Percentiles rank a stretch among this genome's conserved stretches.
Conservation (phyloP, 148 eudicot genomes). For the Camellia japonica region DNA sequence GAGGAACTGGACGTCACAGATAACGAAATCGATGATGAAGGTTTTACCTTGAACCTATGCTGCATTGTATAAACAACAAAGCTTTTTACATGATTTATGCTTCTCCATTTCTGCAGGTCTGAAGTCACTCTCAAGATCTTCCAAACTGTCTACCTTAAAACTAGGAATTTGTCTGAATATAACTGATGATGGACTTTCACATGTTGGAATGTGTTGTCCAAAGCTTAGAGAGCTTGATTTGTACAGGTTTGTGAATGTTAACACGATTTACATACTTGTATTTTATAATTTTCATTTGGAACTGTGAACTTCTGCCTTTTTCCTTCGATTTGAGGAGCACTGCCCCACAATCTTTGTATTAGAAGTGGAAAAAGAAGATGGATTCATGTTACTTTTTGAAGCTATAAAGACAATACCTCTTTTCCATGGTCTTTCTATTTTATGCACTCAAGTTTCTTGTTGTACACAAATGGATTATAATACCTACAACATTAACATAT, state of each 20-base stretch:
- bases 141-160: conserved; percentile 55
- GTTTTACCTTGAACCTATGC: conserved; percentile 23
- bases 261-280: no score
- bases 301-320: no score
- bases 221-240: conserved; percentile 79
- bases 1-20: conserved; percentile 93
- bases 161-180: conserved; percentile 79
- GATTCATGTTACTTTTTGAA: no score
- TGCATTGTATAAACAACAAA: not conserved
- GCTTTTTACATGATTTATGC: not conserved
- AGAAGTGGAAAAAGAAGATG: no score
- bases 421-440: no score
- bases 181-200: conserved; percentile 61
- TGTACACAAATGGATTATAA: no score
- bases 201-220: conserved; percentile 61
- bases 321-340: no score
- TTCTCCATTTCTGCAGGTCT: conserved; percentile 43
- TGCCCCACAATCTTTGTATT: no score
- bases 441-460: no score
- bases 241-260: conserved; percentile 50
- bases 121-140: conserved; percentile 73
- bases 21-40: conserved; percentile 83
- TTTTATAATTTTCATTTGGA: no score
- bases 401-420: no score
- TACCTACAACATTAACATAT: no score